phyloP scores from a whole-genome alignment of 2,329 filamentous ascomycete genomes.

The Sporothrix humicola region DNA sequence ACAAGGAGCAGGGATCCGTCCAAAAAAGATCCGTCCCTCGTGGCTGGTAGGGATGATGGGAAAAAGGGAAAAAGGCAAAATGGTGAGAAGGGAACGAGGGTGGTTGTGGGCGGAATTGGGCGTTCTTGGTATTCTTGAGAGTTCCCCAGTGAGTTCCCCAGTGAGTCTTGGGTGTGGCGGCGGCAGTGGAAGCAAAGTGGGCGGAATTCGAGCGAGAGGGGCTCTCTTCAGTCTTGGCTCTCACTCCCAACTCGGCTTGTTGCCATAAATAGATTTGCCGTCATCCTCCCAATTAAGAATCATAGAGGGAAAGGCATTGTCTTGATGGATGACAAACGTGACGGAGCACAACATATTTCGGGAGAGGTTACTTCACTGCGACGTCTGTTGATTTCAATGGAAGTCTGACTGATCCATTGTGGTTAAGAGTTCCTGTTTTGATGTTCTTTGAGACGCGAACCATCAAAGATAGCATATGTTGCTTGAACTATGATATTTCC shows the following conservation, averaged over 20 bases:
- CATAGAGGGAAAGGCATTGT: too few relatives aligned
- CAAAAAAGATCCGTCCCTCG: background rate
- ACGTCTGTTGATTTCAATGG: background rate
- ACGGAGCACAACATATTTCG: background rate
- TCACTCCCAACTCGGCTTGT: background rate
- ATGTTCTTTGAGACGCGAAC: too few relatives aligned
- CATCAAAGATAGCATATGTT: too few relatives aligned
- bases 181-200: conserved; percentile 1
- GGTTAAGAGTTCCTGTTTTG: too few relatives aligned
- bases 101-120: too few relatives aligned
- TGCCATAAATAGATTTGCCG: conserved; percentile 7
- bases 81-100: too few relatives aligned
- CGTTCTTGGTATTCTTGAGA: too few relatives aligned
- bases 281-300: background rate
- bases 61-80: too few relatives aligned
- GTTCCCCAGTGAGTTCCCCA: too few relatives aligned
- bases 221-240: background rate
- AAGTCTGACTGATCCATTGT: background rate
- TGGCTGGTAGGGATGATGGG: background rate
- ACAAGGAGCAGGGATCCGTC: too few relatives aligned
- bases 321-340: background rate
- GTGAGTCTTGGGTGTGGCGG: background rate
- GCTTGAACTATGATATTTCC: too few relatives aligned
- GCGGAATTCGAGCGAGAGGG: background rate
- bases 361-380: background rate